These are phyloP conservation scores for Sugiyamaella boreocaroliniensis DNA, from an alignment of 805 yeast genomes.

Conservation along the genomic window DNA sequence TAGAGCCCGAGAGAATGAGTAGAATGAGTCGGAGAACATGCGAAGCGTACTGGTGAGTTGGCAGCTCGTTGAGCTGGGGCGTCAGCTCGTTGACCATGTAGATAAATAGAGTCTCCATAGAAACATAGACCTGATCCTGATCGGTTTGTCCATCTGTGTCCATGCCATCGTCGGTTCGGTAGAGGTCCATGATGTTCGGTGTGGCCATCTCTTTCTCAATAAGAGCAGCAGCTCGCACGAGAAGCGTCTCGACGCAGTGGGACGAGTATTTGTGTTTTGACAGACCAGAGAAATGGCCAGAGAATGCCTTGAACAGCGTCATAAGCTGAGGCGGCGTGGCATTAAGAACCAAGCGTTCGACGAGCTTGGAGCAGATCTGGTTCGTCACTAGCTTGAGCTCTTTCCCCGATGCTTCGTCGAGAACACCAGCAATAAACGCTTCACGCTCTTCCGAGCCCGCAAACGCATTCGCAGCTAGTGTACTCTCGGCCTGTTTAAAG, in stretches of 20 bases:
- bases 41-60: conserved; percentile 75
- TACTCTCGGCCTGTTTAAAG: conserved; percentile 87
- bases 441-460: conserved; percentile 62
- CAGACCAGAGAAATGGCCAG: conserved; percentile 67
- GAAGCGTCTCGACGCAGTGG: conserved; percentile 82
- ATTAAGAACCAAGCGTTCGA: conserved; percentile 74
- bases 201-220: conserved; percentile 65
- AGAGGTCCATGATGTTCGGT: conserved; percentile 21
- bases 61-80: conserved; percentile 53
- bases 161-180: background rate
- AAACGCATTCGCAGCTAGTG: conserved; percentile 74
- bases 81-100: conserved; percentile 61
- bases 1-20: conserved; percentile 68
- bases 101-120: conserved; percentile 62
- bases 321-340: conserved; percentile 62
- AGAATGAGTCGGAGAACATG: conserved; percentile 74
- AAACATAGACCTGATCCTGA: conserved; percentile 36
- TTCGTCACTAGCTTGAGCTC: conserved; percentile 89
- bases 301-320: conserved; percentile 56
- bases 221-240: conserved; percentile 66
- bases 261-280: conserved; percentile 87
- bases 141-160: background rate
- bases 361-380: conserved; percentile 87
- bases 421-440: conserved; percentile 67
- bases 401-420: conserved; percentile 82